Percentiles rank a stretch among this genome's conserved stretches.
Evolutionary conservation across 2,329 filamentous ascomycete species (phyloP).

Genomic region (Ophiostoma montium): DNA sequence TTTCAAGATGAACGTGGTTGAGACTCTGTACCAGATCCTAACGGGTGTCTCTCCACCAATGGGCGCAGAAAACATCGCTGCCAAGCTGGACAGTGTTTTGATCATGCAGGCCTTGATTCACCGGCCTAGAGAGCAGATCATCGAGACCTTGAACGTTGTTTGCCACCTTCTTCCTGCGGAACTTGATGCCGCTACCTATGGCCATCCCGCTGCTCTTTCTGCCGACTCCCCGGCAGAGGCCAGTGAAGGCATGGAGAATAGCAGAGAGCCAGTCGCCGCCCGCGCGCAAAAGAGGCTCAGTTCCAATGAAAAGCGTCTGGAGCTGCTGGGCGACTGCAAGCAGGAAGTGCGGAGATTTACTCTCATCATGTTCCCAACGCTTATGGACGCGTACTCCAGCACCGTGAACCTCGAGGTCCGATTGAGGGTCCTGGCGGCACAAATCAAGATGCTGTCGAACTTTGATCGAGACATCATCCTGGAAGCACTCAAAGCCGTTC

Average conservation of each 20-base stretch:
- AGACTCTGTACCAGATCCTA: constrained; percentile 92
- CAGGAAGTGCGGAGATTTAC: constrained; percentile 81
- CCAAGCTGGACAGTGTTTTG: constrained; percentile 86
- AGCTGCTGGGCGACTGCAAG: constrained; percentile 70
- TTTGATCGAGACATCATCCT: constrained; percentile 73
- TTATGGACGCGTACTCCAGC: constrained; percentile 94
- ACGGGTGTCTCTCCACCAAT: constrained; percentile 87
- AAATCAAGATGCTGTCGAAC: constrained; percentile 95
- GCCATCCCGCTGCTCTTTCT: not conserved
- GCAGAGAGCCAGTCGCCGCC: not conserved
- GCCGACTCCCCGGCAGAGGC: not conserved
- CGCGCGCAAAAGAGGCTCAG: not conserved
- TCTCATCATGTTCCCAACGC: constrained; percentile 79
- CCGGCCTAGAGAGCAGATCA: constrained; percentile 86
- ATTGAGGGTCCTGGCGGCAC: constrained; percentile 88
- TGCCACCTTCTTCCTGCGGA: constrained; percentile 59
- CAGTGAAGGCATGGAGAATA: not conserved
- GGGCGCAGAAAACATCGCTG: constrained; percentile 61
- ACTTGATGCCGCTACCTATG: not conserved
- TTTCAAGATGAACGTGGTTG: constrained; percentile 91
- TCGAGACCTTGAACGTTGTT: constrained; percentile 93
- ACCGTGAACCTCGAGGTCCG: constrained; percentile 91
- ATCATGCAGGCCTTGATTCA: constrained; percentile 99
- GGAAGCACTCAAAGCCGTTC: constrained; percentile 73
- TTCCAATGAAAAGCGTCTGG: constrained; percentile 62